Conservation (phyloP, 2,329 filamentous ascomycete species). For the Stachybotrys chlorohalonatus region DNA sequence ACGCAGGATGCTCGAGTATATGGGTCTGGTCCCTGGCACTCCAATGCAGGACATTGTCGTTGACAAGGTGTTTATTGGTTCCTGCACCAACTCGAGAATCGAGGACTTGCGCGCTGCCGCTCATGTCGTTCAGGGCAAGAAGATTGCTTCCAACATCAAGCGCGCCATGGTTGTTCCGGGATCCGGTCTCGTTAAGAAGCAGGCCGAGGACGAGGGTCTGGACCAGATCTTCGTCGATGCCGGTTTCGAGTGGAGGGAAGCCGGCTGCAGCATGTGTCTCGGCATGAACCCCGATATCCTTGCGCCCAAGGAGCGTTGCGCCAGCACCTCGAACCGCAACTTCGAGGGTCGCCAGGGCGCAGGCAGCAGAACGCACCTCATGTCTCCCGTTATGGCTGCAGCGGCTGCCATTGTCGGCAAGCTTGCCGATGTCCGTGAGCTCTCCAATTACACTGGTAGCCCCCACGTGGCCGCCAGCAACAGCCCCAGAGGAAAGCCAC, state of each 20-base stretch:
- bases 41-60: constrained; percentile 85
- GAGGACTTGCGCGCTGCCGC: constrained; percentile 89
- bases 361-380: constrained; percentile 81
- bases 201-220: constrained; percentile 84
- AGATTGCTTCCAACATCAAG: constrained; percentile 81
- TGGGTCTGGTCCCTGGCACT: constrained; percentile 82
- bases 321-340: constrained; percentile 93
- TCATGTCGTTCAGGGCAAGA: constrained; percentile 76
- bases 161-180: constrained; percentile 94
- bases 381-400: constrained; percentile 96
- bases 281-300: constrained; percentile 99
- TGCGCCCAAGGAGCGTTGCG: constrained; percentile 84
- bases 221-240: constrained; percentile 88
- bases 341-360: constrained; percentile 96
- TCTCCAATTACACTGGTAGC: constrained; percentile 52
- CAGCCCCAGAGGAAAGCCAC: constrained; percentile 30
- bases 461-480: constrained; percentile 50
- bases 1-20: constrained; percentile 82
- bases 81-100: constrained; percentile 94
- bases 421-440: constrained; percentile 81
- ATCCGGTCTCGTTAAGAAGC: constrained; percentile 85
- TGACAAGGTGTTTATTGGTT: constrained; percentile 97
- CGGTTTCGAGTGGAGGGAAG: constrained; percentile 96
- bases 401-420: constrained; percentile 84
- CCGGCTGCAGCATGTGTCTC: constrained; percentile 97